Conservation (phyloP, 169 alveolate species). For the Cryptosporidium baileyi region DNA sequence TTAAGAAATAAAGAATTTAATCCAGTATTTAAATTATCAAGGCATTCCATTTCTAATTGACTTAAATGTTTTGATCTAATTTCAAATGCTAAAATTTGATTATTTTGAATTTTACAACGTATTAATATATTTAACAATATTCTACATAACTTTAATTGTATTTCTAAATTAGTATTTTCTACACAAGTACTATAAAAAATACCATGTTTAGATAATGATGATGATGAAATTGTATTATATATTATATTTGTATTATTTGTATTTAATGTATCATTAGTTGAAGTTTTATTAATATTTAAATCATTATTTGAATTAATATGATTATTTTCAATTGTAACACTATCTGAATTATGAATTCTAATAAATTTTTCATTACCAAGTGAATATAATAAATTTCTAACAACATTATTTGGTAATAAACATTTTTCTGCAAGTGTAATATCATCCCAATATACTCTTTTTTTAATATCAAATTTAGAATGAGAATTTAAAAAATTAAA, state of each 20-base stretch:
- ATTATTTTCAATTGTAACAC: constrained; percentile 15
- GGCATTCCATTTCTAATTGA: constrained; percentile 46
- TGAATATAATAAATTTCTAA: constrained; percentile 38
- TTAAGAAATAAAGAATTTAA: background rate
- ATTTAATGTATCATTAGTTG: background rate
- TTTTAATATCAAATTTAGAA: constrained; percentile 15
- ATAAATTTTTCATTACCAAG: constrained; percentile 52
- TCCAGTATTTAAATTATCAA: constrained; percentile 12
- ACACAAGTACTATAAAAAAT: constrained; percentile 35
- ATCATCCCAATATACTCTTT: constrained; percentile 67
- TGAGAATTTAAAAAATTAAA: background rate
- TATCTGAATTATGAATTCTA: constrained; percentile 54
- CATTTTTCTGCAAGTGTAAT: constrained; percentile 51
- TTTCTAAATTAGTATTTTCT: constrained; percentile 3
- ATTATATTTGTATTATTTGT: background rate
- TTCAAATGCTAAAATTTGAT: constrained; percentile 41
- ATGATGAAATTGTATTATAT: constrained; percentile 19
- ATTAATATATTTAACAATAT: constrained; percentile 18
- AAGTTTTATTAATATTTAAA: background rate
- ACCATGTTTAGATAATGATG: constrained; percentile 53
- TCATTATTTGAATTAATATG: background rate
- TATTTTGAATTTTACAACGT: constrained; percentile 26
- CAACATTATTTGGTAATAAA: constrained; percentile 31
- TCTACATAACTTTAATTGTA: constrained; percentile 19
- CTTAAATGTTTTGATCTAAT: constrained; percentile 49